Percentiles rank a stretch among this genome's conserved stretches.
Evolutionary conservation across 2,329 filamentous ascomycete species (phyloP).

Genomic region (Aspergillus sp.): DNA sequence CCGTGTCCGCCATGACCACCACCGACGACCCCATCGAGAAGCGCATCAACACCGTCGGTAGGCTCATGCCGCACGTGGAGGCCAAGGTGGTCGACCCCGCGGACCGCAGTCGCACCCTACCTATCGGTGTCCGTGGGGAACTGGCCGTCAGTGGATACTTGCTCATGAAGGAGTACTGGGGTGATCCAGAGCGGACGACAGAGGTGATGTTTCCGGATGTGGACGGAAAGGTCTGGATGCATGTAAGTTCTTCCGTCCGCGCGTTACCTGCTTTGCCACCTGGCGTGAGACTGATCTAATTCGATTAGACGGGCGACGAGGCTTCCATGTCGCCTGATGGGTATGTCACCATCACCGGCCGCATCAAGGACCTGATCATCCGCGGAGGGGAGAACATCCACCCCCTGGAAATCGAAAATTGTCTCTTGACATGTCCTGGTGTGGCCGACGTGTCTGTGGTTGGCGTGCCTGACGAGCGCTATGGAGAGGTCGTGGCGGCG

Average conservation of each 20-base stretch:
- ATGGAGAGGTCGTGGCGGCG: slow-evolving; percentile 83
- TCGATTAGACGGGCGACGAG: slow-evolving; percentile 78
- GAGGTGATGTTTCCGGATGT: slow-evolving; percentile 64
- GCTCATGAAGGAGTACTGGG: slow-evolving; percentile 89
- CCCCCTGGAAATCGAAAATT: slow-evolving; percentile 89
- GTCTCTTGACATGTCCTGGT: slow-evolving; percentile 68
- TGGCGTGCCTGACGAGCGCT: slow-evolving; percentile 75
- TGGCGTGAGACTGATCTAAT: neutral
- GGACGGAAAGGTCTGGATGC: slow-evolving; percentile 72
- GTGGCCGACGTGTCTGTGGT: slow-evolving; percentile 79
- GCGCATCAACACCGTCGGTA: slow-evolving; percentile 73
- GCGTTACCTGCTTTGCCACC: neutral
- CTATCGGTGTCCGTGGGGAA: slow-evolving; percentile 70
- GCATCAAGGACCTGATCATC: slow-evolving; percentile 95
- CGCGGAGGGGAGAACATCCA: slow-evolving; percentile 95
- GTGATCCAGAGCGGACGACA: slow-evolving; percentile 65
- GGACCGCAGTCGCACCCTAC: slow-evolving; percentile 60
- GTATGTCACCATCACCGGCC: slow-evolving; percentile 82
- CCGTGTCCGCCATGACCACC: slow-evolving; percentile 71
- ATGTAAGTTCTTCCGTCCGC: slow-evolving; percentile 46
- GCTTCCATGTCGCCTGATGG: slow-evolving; percentile 79
- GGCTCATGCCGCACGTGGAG: slow-evolving; percentile 77
- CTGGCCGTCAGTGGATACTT: slow-evolving; percentile 80
- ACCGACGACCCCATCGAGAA: slow-evolving; percentile 72
- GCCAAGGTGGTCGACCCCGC: slow-evolving; percentile 73